Base-by-base conservation (phyloP, 805 yeast genomes). In the Candida jianshihensis region DNA sequence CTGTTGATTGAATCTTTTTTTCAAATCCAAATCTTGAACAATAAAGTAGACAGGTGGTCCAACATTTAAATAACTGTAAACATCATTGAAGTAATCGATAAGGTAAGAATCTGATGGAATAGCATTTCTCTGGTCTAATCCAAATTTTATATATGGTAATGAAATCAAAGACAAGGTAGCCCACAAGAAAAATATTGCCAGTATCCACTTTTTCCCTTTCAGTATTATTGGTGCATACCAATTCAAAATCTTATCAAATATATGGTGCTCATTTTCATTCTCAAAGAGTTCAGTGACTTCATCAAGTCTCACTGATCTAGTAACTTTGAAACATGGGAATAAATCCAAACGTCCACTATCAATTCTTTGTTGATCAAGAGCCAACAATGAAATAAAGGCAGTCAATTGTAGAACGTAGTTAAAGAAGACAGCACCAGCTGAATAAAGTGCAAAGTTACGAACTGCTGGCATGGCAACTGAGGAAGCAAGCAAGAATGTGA, bases 391-490 rank as follows among this genome's bases (percentile, higher is more conserved):
- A 3, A 87, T 71, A 56, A 90, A 89, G 22, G 81, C 75, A 0
- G 97, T 86, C 56, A 88, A 59, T 53, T 90, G 97, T 21, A 90
- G 63, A 0, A 76, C 30, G 1, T 90, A 78, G 54, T 90, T 89
- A 48, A 85, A 63, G 6, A 82, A 51, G 3, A 90, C 80, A 0
- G 97, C 90, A 14, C 87, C 82, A 0, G 96, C 89, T 6, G 95
- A 85, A 53, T 86, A 92, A 12, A 83, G 59, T 0, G 98, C 97
- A 66, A 90, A 90, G 57, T 89, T 92, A 44, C 81, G 71, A 15
- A 90, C 97, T 0, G 97, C 97, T 2, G 97, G 97, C 97, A 92
- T 92, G 11, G 80, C 71, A 6, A 92, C 97, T 5, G 68, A 58
- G 1, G 94, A 68, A 0, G 96, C 96, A 29, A 90, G 62, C 7